Conservation (phyloP, 2,329 filamentous ascomycete genomes). For the Fusarium sp. region DNA sequence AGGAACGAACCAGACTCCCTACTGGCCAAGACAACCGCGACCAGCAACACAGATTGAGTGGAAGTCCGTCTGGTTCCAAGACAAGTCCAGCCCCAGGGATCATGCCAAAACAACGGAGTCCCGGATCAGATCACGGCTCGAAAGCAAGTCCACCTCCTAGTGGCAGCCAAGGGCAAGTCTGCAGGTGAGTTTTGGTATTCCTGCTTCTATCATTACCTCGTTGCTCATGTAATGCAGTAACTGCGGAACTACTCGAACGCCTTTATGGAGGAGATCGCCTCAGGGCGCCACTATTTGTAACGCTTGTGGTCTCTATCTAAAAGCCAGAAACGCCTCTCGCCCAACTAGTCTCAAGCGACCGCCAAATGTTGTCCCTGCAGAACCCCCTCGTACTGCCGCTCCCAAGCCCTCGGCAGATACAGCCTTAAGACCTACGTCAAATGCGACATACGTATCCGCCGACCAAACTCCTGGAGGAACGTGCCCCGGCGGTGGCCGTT, state of each 20-base stretch:
- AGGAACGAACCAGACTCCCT: conserved; percentile 44
- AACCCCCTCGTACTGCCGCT: conserved; percentile 59
- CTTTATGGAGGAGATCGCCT: conserved; percentile 93
- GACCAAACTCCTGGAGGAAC: conserved; percentile 84
- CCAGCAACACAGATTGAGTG: conserved; percentile 41
- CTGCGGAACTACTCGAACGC: conserved; percentile 93
- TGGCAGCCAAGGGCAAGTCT: conserved; percentile 66
- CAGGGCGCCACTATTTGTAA: conserved; percentile 97
- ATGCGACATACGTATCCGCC: conserved; percentile 79
- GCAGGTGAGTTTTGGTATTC: conserved; percentile 69
- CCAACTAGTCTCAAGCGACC: conserved; percentile 91
- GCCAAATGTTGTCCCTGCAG: conserved; percentile 63
- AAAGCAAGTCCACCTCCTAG: conserved; percentile 41
- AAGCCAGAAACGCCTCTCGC: conserved; percentile 90
- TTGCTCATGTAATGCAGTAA: conserved; percentile 71
- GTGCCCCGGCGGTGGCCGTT: conserved; percentile 93
- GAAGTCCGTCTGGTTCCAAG: conserved; percentile 47
- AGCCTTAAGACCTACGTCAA: conserved; percentile 57
- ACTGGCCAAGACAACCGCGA: conserved; percentile 42
- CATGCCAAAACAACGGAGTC: conserved; percentile 50
- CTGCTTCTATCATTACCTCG: neutral
- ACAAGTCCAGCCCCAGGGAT: conserved; percentile 45
- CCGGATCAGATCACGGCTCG: conserved; percentile 43
- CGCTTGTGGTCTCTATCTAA: conserved; percentile 94
- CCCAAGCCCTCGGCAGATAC: conserved; percentile 56